These are phyloP conservation scores for Eucalyptus erythrocorys DNA, from an alignment of 345 rosid species.

Conservation along the genomic window DNA sequence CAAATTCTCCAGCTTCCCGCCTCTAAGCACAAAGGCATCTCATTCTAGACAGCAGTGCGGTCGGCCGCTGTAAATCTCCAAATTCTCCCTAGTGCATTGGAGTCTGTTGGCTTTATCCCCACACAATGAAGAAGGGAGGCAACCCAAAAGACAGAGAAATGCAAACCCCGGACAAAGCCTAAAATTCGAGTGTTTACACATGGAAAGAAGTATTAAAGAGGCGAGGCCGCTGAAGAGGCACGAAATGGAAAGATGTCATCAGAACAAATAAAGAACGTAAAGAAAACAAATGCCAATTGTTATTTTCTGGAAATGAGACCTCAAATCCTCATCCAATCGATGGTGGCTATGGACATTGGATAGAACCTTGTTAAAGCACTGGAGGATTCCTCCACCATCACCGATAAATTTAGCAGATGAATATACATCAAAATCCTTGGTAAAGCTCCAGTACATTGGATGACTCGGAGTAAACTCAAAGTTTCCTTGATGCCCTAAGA, in stretches of 20 bases:
- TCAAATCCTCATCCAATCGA: background rate
- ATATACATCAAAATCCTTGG: background rate
- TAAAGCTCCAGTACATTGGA: background rate
- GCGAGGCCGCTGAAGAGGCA: background rate
- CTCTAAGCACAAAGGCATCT: background rate
- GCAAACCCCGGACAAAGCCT: background rate
- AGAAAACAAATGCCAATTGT: background rate
- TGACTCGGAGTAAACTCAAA: slow-evolving; percentile 10
- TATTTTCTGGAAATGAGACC: background rate
- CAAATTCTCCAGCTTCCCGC: background rate
- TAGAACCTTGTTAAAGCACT: background rate
- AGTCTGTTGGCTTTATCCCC: background rate
- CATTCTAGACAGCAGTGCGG: background rate
- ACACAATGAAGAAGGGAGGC: background rate
- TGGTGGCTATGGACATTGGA: background rate
- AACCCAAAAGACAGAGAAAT: background rate
- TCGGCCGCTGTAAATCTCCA: background rate
- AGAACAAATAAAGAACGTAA: background rate
- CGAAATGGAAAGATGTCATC: background rate
- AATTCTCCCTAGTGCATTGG: background rate
- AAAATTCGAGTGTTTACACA: background rate
- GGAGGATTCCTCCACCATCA: background rate
- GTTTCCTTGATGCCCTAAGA: slow-evolving; percentile 48
- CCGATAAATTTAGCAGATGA: background rate
- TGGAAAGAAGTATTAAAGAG: background rate